Base-by-base conservation (phyloP, 768 basidiomycete genomes). In the Tubosaeta sp. region DNA sequence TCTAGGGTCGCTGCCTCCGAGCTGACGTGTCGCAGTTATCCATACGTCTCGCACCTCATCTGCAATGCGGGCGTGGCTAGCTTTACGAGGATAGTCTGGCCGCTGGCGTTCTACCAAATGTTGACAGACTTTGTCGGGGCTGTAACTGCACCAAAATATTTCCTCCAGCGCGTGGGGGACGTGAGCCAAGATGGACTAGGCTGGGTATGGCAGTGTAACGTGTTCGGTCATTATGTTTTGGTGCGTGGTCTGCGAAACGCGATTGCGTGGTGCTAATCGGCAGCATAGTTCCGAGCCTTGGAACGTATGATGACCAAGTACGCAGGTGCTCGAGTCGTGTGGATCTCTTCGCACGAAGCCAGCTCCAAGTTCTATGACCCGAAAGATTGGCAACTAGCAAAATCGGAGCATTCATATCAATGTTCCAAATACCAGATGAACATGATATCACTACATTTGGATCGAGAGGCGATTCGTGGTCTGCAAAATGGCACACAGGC, bases 161-260 rank as follows among this genome's bases (percentile, higher is more conserved):
- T 84, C 60, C 51, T 73, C 4, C 88, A 93, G 63, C 65, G 73
- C 25, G 61, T 52, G 11, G 88, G 86, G 8, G 77, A 83, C 54
- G 57, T 76, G 44, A 87, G 81, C 55, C 68, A 69, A 4, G 89
- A 94, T 56, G 82, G 84, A 6, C 68, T 91, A 0, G 91, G 91
- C 3, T 85, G 78, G 77, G 79, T 84, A 7, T 94, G 90, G 88
- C 88, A 92, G 62, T 86, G 81, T 52, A 93, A 93, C 59, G 69
- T 91, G 24, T 91, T 93, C 49, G 83, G 85, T 1, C 90, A 92
- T 66, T 93, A 85, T 62, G 76, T 76, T 25, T 69, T 94, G 57
- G 90, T 92, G 60, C 48, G 85, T 76, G 4, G 14, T 32, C 30
- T 14, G 41, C 32, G 25, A 24, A 11, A 31, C 21, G 19, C 29